Evolutionary conservation across 1,284 basidiomycete species (phyloP), one percentile per base, ranked within the genome.

Genomic region (Dichomitus squalens): DNA sequence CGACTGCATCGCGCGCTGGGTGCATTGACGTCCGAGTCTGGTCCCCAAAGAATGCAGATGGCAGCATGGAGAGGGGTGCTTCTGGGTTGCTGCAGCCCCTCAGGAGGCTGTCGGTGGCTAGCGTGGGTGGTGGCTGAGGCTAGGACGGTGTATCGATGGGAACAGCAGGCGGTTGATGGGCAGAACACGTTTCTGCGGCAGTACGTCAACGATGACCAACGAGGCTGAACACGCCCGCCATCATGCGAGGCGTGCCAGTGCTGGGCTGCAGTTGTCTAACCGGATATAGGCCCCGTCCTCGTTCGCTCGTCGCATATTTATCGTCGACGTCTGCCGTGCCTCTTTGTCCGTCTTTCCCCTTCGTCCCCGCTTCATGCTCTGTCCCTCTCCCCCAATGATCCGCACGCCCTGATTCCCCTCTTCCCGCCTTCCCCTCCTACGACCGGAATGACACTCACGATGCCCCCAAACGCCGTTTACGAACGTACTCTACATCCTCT

Each of bases 61-160:
- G n/a, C n/a, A n/a, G n/a, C n/a, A n/a, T n/a, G n/a, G n/a, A n/a
- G n/a, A n/a, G n/a, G n/a, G n/a, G n/a, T n/a, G n/a, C n/a, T n/a
- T n/a, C n/a, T n/a, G n/a, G n/a, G n/a, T n/a, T n/a, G n/a, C n/a
- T n/a, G n/a, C n/a, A n/a, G n/a, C n/a, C n/a, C n/a, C n/a, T n/a
- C n/a, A n/a, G n/a, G n/a, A n/a, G n/a, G n/a, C n/a, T n/a, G n/a
- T n/a, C n/a, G n/a, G n/a, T n/a, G n/a, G n/a, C n/a, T n/a, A n/a
- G n/a, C n/a, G n/a, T n/a, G n/a, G n/a, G n/a, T n/a, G n/a, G n/a
- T n/a, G n/a, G n/a, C n/a, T n/a, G n/a, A n/a, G n/a, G n/a, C n/a
- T n/a, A n/a, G n/a, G n/a, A n/a, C n/a, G n/a, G n/a, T n/a, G n/a
- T 55, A 52, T 59, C 55, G 61, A 63, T 63, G 61, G 61, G 58